A percentile compares a stretch with the other conserved stretches of the same genome.
phyloP scores from a whole-genome alignment of 2,329 filamentous ascomycete genomes.

The Aspergillus ruber region DNA sequence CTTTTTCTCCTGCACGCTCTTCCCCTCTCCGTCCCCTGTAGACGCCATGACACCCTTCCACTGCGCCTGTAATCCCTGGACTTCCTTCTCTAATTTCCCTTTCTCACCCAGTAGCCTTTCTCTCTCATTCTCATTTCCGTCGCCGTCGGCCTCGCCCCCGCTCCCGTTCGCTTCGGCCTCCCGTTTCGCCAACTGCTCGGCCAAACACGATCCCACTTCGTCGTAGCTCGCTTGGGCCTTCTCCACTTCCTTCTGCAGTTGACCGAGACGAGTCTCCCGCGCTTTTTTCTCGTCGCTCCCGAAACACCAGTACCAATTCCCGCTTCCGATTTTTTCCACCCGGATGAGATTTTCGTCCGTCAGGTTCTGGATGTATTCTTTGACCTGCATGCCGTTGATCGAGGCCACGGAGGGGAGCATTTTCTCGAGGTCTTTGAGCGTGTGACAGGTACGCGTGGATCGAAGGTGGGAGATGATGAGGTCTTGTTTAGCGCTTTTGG shows the following conservation, averaged over 20 bases:
- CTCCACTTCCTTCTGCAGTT: constrained; percentile 25
- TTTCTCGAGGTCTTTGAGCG: constrained; percentile 63
- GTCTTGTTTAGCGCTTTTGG: constrained; percentile 53
- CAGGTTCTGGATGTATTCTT: constrained; percentile 59
- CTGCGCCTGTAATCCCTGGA: constrained; percentile 24
- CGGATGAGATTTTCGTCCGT: constrained; percentile 56
- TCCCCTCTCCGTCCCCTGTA: constrained; percentile 27
- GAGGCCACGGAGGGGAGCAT: constrained; percentile 54
- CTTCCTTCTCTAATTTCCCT: constrained; percentile 21
- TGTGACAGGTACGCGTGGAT: constrained; percentile 55
- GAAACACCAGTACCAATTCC: constrained; percentile 69
- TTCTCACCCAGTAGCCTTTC: constrained; percentile 15
- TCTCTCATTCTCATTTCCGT: constrained; percentile 12
- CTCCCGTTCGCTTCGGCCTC: constrained; percentile 16
- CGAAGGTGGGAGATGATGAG: constrained; percentile 56
- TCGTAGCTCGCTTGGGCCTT: constrained; percentile 21
- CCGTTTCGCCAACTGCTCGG: constrained; percentile 29
- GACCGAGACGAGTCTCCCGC: constrained; percentile 29
- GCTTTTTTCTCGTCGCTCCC: constrained; percentile 50
- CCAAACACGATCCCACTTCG: constrained; percentile 30
- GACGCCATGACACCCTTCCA: constrained; percentile 6
- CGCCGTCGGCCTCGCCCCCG: neutral
- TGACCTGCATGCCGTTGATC: constrained; percentile 61
- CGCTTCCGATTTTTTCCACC: constrained; percentile 64
- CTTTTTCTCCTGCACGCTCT: constrained; percentile 25